Conservation (phyloP, 257 asterid species). For the Solanum clarkiae region DNA sequence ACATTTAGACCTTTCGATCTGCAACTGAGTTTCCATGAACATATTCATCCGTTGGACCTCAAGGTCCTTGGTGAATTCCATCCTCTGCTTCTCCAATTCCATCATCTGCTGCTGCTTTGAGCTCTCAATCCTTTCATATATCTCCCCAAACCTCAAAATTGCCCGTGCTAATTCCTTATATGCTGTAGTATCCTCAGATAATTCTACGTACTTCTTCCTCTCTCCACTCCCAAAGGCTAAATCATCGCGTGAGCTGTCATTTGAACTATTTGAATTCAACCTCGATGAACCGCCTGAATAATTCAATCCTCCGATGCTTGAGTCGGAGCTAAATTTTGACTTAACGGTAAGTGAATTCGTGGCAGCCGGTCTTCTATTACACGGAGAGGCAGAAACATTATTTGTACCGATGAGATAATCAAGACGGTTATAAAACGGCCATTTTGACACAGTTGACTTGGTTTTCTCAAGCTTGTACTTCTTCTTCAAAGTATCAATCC, state of each 20-base stretch:
- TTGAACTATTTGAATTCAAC: constrained; percentile 2
- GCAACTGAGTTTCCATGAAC: constrained; percentile 62
- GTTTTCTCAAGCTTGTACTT: constrained; percentile 56
- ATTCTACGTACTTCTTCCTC: constrained; percentile 1
- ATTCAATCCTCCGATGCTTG: not conserved
- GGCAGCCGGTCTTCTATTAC: not conserved
- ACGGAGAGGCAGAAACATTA: constrained; percentile 1
- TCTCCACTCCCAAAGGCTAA: not conserved
- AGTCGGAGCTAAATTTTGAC: not conserved
- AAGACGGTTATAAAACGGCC: constrained; percentile 52
- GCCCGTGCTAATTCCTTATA: constrained; percentile 41
- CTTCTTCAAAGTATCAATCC: constrained; percentile 67
- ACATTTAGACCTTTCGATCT: constrained; percentile 28
- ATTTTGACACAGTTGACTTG: constrained; percentile 34
- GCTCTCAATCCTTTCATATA: constrained; percentile 52
- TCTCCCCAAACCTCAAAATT: constrained; percentile 49
- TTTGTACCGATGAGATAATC: constrained; percentile 37
- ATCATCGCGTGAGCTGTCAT: not conserved
- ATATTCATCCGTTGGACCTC: constrained; percentile 72
- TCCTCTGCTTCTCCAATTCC: constrained; percentile 69
- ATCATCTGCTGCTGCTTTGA: constrained; percentile 61
- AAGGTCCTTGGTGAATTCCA: constrained; percentile 61
- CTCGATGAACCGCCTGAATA: constrained; percentile 1
- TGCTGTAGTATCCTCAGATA: constrained; percentile 3
- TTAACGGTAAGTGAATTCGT: not conserved